Evolutionary conservation across 2,329 filamentous ascomycete species (phyloP).

Genomic region (Sphaceloma murrayae): DNA sequence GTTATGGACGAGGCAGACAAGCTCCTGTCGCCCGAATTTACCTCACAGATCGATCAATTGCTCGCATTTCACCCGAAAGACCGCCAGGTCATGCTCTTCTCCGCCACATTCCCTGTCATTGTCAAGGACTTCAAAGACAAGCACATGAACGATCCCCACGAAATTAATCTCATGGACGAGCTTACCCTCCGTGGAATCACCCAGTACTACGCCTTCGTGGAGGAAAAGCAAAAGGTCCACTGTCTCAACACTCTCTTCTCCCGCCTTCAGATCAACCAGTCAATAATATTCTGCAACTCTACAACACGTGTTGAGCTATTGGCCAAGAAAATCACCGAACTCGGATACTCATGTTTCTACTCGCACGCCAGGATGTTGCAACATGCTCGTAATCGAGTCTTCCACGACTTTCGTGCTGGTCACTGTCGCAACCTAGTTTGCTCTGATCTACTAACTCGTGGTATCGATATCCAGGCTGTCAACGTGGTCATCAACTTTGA

Average conservation of each 20-base stretch:
- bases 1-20: slow-evolving; percentile 99
- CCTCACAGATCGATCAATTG: slow-evolving; percentile 91
- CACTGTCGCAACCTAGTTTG: slow-evolving; percentile 97
- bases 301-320: slow-evolving; percentile 96
- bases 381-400: slow-evolving; percentile 92
- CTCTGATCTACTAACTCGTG: slow-evolving; percentile 91
- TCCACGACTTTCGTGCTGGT: slow-evolving; percentile 97
- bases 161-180: slow-evolving; percentile 99
- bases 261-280: slow-evolving; percentile 98
- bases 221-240: slow-evolving; percentile 98
- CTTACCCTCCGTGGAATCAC: slow-evolving; percentile 96
- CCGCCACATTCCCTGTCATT: slow-evolving; percentile 90
- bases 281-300: slow-evolving; percentile 99
- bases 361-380: slow-evolving; percentile 98
- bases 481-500: slow-evolving; percentile 99
- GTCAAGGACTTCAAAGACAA: slow-evolving; percentile 98
- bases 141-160: slow-evolving; percentile 92
- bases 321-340: slow-evolving; percentile 97
- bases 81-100: slow-evolving; percentile 98
- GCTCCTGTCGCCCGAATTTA: slow-evolving; percentile 91
- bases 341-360: slow-evolving; percentile 99
- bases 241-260: slow-evolving; percentile 98
- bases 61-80: slow-evolving; percentile 94
- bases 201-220: slow-evolving; percentile 98
- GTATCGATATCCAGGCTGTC: slow-evolving; percentile 98